phyloP scores from a whole-genome alignment of 2,329 filamentous ascomycete genomes.

The Nakataea oryzae region DNA sequence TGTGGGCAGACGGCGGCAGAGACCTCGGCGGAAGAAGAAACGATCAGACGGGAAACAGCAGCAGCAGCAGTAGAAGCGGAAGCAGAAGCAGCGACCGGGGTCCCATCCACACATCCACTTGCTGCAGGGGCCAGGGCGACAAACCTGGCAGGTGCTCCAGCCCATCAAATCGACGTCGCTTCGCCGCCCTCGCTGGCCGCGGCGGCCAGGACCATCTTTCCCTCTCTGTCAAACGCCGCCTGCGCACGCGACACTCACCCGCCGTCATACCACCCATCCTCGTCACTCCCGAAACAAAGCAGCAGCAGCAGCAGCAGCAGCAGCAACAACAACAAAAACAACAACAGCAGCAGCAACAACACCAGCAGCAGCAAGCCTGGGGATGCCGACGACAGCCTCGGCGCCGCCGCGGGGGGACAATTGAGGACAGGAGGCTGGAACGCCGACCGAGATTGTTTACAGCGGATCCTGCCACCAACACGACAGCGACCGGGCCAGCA shows the following conservation, averaged over 20 bases:
- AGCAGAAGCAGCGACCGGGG: not conserved
- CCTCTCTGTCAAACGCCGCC: not conserved
- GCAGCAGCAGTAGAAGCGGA: not conserved
- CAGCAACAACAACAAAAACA: no score
- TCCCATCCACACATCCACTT: not conserved
- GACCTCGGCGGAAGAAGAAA: not conserved
- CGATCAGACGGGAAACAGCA: not conserved
- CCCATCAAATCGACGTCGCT: not conserved
- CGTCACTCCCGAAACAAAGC: not conserved
- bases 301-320: not conserved
- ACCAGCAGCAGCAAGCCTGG: not conserved
- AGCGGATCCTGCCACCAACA: not conserved
- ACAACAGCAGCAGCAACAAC: no score
- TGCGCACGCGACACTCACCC: not conserved
- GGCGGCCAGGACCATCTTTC: not conserved
- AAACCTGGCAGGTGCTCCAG: not conserved
- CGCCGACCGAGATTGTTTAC: not conserved
- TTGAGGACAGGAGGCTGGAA: not conserved
- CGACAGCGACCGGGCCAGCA: not conserved
- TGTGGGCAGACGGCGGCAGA: not conserved
- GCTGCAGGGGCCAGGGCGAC: not conserved
- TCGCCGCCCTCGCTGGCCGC: not conserved
- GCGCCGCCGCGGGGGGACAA: no score
- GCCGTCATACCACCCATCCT: no score
- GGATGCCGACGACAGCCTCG: not conserved